phyloP scores from a whole-genome alignment of 495 filamentous ascomycete genomes.

The Letharia columbiana region DNA sequence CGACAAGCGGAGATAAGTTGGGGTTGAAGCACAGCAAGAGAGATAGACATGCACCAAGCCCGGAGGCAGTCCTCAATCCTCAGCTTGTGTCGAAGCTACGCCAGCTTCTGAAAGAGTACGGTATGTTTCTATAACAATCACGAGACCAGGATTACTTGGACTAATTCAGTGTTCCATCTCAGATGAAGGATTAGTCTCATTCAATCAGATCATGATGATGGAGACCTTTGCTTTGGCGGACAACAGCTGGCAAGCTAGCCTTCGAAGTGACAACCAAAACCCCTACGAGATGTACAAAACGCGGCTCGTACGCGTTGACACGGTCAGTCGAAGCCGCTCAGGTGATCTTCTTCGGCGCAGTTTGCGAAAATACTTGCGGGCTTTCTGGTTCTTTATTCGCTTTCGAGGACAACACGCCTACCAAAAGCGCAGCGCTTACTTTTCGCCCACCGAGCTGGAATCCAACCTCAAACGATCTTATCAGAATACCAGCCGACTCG shows the following conservation, averaged over 20 bases:
- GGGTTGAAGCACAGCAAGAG: slow-evolving; percentile 22
- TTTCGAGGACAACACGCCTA: slow-evolving; percentile 5
- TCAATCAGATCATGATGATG: slow-evolving; percentile 26
- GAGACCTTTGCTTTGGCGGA: slow-evolving; percentile 24
- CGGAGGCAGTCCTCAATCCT: slow-evolving; percentile 14
- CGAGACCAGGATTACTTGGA: neutral
- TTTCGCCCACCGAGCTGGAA: neutral
- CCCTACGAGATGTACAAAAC: slow-evolving; percentile 24
- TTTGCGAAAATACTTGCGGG: slow-evolving; percentile 20
- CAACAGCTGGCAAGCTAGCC: slow-evolving; percentile 18
- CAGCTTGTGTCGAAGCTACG: slow-evolving; percentile 20
- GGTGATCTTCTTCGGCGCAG: slow-evolving; percentile 19
- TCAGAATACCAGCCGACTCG: slow-evolving; percentile 23
- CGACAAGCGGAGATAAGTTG: slow-evolving; percentile 15
- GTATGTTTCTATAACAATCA: slow-evolving; percentile 6
- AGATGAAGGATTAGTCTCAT: slow-evolving; percentile 22
- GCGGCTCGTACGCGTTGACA: slow-evolving; percentile 23
- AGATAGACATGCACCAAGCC: slow-evolving; percentile 13
- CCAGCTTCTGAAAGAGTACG: slow-evolving; percentile 22
- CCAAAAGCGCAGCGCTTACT: slow-evolving; percentile 5
- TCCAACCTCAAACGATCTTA: slow-evolving; percentile 17
- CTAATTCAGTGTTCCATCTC: neutral
- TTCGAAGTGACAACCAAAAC: slow-evolving; percentile 19
- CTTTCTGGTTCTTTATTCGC: slow-evolving; percentile 19
- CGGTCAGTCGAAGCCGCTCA: slow-evolving; percentile 12